Percentiles rank a stretch among this genome's conserved stretches.
Evolutionary conservation across 164 flowering plant genomes (phyloP).

Genomic region (Pachysandra terminalis): DNA sequence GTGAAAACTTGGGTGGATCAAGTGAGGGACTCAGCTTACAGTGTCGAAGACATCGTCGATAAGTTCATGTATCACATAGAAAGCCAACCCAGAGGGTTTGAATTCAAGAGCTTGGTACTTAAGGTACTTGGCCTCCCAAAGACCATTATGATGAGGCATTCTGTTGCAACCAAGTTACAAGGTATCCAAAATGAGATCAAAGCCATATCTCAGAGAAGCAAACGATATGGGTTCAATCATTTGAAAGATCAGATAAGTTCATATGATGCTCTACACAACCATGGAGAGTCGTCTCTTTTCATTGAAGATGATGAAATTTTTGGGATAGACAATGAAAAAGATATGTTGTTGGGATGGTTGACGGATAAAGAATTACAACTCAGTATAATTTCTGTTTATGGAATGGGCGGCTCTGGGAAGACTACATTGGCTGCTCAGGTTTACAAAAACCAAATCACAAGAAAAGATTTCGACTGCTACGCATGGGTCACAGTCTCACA

Average conservation of each 20-base stretch:
- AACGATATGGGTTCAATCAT: slow-evolving; percentile 7
- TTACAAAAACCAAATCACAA: not conserved
- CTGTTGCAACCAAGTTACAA: not conserved
- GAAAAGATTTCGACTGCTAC: slow-evolving; percentile 6
- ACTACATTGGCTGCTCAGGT: slow-evolving; percentile 13
- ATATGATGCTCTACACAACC: not conserved
- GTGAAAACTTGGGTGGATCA: slow-evolving; percentile 15
- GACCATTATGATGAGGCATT: not conserved
- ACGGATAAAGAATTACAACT: not conserved
- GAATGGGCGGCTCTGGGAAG: slow-evolving; percentile 22
- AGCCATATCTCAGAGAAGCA: slow-evolving; percentile 8
- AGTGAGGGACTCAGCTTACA: slow-evolving; percentile 17
- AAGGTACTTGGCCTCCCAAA: not conserved
- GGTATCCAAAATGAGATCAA: slow-evolving; percentile 1
- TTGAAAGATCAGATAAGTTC: not conserved
- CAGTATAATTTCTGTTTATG: slow-evolving; percentile 9
- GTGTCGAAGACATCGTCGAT: slow-evolving; percentile 17
- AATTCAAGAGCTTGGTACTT: not conserved
- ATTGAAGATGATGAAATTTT: slow-evolving; percentile 3
- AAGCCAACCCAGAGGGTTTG: not conserved
- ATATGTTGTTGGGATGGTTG: not conserved
- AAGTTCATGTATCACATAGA: slow-evolving; percentile 7
- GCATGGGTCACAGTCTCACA: slow-evolving; percentile 15
- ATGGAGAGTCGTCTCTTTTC: not conserved
- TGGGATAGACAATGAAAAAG: slow-evolving; percentile 12